A percentile compares a stretch with the other conserved stretches of the same genome.
phyloP scores from a whole-genome alignment of 495 filamentous ascomycete species.

The Bombardia bombarda region DNA sequence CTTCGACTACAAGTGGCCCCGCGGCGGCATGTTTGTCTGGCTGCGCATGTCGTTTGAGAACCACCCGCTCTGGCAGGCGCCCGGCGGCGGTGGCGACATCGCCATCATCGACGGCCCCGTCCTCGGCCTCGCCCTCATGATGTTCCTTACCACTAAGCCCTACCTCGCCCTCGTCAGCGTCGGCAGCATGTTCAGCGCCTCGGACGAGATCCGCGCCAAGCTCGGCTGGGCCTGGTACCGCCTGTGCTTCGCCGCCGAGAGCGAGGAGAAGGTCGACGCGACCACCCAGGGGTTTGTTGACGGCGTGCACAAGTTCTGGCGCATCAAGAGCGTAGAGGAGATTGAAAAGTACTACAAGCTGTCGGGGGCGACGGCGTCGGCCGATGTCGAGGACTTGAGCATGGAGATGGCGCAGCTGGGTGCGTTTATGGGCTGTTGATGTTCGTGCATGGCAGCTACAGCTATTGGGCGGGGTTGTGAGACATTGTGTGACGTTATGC shows the following conservation, averaged over 20 bases:
- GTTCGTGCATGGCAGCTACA: no score
- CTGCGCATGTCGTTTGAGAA: slow-evolving; percentile 55
- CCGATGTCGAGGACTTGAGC: slow-evolving; percentile 2
- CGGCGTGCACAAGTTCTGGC: slow-evolving; percentile 68
- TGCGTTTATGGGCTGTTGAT: slow-evolving; percentile 27
- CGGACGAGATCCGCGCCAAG: slow-evolving; percentile 40
- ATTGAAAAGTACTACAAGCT: slow-evolving; percentile 43
- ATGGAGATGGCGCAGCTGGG: slow-evolving; percentile 15
- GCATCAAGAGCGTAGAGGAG: slow-evolving; percentile 54
- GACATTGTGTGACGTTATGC: no score
- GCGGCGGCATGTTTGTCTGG: slow-evolving; percentile 95
- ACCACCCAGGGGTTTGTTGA: slow-evolving; percentile 55
- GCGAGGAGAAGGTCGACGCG: slow-evolving; percentile 54
- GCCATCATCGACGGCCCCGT: slow-evolving; percentile 24
- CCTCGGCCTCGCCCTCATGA: slow-evolving; percentile 59
- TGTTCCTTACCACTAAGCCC: slow-evolving; percentile 60
- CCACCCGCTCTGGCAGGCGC: slow-evolving; percentile 58
- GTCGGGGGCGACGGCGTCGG: not conserved
- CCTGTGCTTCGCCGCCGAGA: slow-evolving; percentile 81
- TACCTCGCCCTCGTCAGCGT: slow-evolving; percentile 58
- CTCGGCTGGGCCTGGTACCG: slow-evolving; percentile 60
- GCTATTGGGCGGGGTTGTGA: no score
- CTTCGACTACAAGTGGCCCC: slow-evolving; percentile 67
- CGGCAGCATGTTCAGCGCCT: slow-evolving; percentile 65
- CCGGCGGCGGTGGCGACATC: slow-evolving; percentile 11